Evolutionary conservation across 1,139 yeast species (phyloP), one percentile per base, ranked within the genome.

Genomic region (Debaryomyces psychrophilus): DNA sequence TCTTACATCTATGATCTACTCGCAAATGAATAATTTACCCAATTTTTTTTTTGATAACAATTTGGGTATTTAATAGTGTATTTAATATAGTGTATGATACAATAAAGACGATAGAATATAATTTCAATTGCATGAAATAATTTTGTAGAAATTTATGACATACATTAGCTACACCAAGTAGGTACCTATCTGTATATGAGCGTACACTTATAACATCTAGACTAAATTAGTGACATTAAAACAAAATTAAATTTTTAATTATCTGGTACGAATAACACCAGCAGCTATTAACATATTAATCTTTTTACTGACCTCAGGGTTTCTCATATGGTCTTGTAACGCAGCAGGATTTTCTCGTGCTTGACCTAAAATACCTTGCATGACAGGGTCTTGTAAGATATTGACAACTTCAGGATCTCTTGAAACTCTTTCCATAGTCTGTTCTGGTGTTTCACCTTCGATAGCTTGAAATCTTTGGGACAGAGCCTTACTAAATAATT

Each of bases 291-390:
- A 81, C 62, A 88, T 81, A 67, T 88, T 87, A 61, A 95, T 85
- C 82, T 93, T 95, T 68, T 84, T 85, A 60, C 85, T 82, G 45
- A 95, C 90, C 54, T 85, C 95, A 31, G 99, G 98, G 71, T 93
- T 95, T 77, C 82, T 88, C 97, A 95, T 90, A 71, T 95, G 99
- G 58, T 93, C 98, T 65, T 89, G 95, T 58, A 95, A 79, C 41
- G 99, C 98, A 44, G 96, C 96, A 40, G 99, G 99, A 65, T 95
- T 88, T 52, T 85, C 90, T 68, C 87, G 89, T 15, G 98, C 99
- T 73, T 95, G 99, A 55, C 83, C 86, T 64, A 95, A 79, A 57
- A 95, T 93, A 50, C 93, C 87, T 72, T 90, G 95, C 98, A 95
- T 93, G 39, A 93, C 92, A 11, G 99, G 99, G 65, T 93, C 98